Evolutionary conservation across 1,284 basidiomycete species (phyloP), one percentile per base, ranked within the genome.

Genomic region (Ceratobasidium sp.): DNA sequence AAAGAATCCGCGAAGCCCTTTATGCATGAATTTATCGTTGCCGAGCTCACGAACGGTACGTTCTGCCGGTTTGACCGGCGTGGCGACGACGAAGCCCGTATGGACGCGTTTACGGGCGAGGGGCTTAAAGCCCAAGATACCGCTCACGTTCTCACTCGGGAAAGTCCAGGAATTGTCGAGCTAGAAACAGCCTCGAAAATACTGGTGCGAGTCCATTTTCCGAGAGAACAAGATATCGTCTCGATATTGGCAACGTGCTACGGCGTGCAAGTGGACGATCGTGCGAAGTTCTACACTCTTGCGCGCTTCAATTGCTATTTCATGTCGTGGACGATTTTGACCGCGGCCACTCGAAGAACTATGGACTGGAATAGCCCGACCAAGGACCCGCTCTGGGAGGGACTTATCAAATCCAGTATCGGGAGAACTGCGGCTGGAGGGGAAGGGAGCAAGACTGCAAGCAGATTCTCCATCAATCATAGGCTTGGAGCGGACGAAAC

Each of bases 221-320:
- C 54, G 27, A 5, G 36, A 33, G 53, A 54, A 41, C 53, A 60
- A 45, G 50, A 71, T 57, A 24, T 71, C 11, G 33, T 44, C 19
- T 15, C 22, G 14, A 57, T 71, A n/a, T 44, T 71, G 14, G 54
- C 67, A 6, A 47, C 54, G 3, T 71, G 67, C 22, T 50, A 44
- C 56, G 54, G 67, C 15, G 59, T 71, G 2, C 29, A 15, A 6
- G 54, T 24, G 14, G 67, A 71, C 44, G 53, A 56, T 17, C 54
- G 45, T 31, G 54, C 67, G 7, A 33, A 47, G 27, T 54, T 44
- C 2, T 71, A 71, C 31, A 71, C 41, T n/a, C 15, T 71, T 2
- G 44, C 41, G 7, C 56, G 24, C 9, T 71, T 71, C 56, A 71
- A 71, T 31, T 71, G 67, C 56, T 71, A 59, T 22, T 71, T 71